Percentiles rank a stretch among this genome's conserved stretches.
These are phyloP conservation scores for Tuber indicum DNA, from an alignment of 495 filamentous ascomycete species.

Conservation along the genomic window DNA sequence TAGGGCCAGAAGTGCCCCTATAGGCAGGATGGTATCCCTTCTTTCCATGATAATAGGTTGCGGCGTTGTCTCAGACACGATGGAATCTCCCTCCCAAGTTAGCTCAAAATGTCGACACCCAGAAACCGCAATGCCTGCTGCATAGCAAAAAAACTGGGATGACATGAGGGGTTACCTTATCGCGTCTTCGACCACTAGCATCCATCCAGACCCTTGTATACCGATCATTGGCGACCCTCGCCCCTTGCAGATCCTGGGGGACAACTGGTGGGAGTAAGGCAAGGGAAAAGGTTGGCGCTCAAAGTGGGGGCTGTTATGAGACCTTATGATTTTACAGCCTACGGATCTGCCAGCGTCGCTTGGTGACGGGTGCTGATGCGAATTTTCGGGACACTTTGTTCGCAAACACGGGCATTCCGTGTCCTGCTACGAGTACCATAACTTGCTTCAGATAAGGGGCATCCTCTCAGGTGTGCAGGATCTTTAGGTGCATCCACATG, in stretches of 20 bases:
- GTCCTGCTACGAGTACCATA: neutral
- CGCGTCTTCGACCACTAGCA: neutral
- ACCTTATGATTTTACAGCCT: no score
- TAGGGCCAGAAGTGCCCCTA: neutral
- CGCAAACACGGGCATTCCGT: neutral
- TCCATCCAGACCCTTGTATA: neutral
- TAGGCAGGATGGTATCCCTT: neutral
- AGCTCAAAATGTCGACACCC: neutral
- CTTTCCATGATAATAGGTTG: neutral
- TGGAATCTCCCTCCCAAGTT: neutral
- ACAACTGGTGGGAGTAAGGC: neutral
- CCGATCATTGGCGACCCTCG: neutral
- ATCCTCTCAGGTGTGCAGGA: neutral
- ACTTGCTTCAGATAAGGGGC: neutral
- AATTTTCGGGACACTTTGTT: neutral
- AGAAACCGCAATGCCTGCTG: neutral
- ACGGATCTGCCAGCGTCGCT: neutral
- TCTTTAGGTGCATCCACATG: neutral
- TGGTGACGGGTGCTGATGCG: neutral
- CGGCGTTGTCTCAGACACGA: neutral
- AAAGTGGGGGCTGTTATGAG: neutral
- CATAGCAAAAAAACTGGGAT: neutral
- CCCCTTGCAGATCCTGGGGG: neutral
- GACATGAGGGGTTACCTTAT: neutral
- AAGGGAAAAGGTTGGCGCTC: neutral